A percentile compares a stretch with the other conserved stretches of the same genome.
Conservation (phyloP, 805 yeast species). For the Candida stauntonica region DNA sequence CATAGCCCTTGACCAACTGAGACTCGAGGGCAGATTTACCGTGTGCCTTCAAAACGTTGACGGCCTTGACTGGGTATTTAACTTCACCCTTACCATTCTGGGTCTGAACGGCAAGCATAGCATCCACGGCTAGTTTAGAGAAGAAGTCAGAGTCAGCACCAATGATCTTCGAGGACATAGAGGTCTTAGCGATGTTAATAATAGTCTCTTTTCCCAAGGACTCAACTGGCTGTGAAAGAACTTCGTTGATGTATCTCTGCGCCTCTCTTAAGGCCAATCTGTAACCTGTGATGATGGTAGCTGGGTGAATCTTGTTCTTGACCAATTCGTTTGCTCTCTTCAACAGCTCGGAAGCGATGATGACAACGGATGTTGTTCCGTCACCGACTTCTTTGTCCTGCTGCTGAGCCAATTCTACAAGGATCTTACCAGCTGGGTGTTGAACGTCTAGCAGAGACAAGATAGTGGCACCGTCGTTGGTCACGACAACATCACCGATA, state of each 20-base stretch:
- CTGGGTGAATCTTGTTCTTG: slow-evolving; percentile 92
- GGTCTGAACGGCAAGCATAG: slow-evolving; percentile 92
- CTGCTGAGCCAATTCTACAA: slow-evolving; percentile 96
- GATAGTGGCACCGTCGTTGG: slow-evolving; percentile 98
- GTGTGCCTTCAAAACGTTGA: slow-evolving; percentile 91
- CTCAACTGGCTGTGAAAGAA: slow-evolving; percentile 76
- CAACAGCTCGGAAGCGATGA: slow-evolving; percentile 88
- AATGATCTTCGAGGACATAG: slow-evolving; percentile 95
- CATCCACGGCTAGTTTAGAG: slow-evolving; percentile 87
- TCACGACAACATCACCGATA: slow-evolving; percentile 97
- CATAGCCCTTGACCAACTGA: slow-evolving; percentile 85
- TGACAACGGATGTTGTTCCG: slow-evolving; percentile 96
- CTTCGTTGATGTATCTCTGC: slow-evolving; percentile 74
- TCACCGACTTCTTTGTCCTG: slow-evolving; percentile 99
- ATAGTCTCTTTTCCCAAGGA: slow-evolving; percentile 72
- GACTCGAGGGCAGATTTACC: slow-evolving; percentile 92
- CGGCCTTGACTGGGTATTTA: slow-evolving; percentile 95
- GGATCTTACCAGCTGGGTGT: slow-evolving; percentile 97
- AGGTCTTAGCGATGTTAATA: slow-evolving; percentile 89
- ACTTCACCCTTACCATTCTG: slow-evolving; percentile 81
- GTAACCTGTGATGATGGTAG: slow-evolving; percentile 95
- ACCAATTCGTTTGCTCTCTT: slow-evolving; percentile 93
- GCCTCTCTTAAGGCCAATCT: slow-evolving; percentile 93
- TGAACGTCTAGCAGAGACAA: slow-evolving; percentile 87
- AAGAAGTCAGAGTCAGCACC: slow-evolving; percentile 93